Conservation (phyloP, 805 yeast genomes). For the Yarrowia divulgata region DNA sequence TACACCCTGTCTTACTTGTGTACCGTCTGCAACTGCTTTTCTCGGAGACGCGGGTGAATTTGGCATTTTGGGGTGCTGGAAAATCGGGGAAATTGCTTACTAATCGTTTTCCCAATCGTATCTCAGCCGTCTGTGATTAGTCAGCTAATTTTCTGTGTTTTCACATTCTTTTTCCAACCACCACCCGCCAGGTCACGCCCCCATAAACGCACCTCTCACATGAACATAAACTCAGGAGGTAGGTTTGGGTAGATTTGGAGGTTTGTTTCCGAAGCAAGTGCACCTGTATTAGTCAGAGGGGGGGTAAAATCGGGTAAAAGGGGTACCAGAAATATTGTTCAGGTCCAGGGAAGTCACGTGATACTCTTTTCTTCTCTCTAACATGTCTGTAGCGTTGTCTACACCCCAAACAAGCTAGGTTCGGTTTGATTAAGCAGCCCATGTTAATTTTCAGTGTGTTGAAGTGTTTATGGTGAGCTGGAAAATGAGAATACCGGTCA, state of each 20-base stretch:
- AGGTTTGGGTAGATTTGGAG: neutral
- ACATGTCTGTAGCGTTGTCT: neutral
- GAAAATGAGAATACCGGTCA: too few relatives aligned
- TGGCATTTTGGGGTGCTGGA: neutral
- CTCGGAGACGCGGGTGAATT: neutral
- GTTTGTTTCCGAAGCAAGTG: neutral
- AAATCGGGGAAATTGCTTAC: neutral
- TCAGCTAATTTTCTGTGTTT: neutral
- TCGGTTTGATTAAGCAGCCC: slow-evolving; percentile 1
- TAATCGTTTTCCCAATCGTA: too few relatives aligned
- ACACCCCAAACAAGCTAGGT: neutral
- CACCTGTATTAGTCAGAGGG: neutral
- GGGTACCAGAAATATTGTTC: too few relatives aligned
- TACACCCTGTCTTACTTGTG: slow-evolving; percentile 35
- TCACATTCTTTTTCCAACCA: neutral
- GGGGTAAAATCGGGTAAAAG: too few relatives aligned
- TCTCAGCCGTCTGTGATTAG: neutral
- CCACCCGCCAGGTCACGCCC: neutral
- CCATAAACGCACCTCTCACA: slow-evolving; percentile 19
- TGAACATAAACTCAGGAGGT: slow-evolving; percentile 29
- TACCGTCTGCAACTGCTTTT: neutral
- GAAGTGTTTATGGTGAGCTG: too few relatives aligned
- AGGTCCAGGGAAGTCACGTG: neutral
- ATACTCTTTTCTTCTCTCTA: neutral
- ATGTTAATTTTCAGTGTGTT: neutral